phyloP scores from a whole-genome alignment of 306 rosid species.

The Quillaja saponaria region DNA sequence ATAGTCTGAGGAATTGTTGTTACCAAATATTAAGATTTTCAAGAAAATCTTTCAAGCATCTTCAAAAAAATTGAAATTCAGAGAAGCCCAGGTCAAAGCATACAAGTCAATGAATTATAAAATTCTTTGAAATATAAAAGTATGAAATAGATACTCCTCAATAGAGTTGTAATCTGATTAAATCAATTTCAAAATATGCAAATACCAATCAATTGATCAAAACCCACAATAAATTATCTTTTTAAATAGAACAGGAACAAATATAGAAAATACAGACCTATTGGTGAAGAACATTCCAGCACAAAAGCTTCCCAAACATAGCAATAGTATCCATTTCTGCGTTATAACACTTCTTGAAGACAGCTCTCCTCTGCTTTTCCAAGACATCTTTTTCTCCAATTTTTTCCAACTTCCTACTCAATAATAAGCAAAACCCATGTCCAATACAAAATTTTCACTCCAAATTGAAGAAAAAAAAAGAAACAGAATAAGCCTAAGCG shows the following conservation, averaged over 20 bases:
- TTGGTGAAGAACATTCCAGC: slow-evolving; percentile 86
- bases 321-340: slow-evolving; percentile 71
- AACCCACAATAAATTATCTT: neutral
- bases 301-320: slow-evolving; percentile 83
- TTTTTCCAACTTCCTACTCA: slow-evolving; percentile 7
- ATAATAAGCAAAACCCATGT: slow-evolving; percentile 37
- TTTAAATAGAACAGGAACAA: neutral
- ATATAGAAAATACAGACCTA: slow-evolving; percentile 47
- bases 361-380: slow-evolving; percentile 75
- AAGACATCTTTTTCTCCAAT: slow-evolving; percentile 50
- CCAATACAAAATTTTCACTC: slow-evolving; percentile 12
- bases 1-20: slow-evolving; percentile 10
- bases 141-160: neutral
- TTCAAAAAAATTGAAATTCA: slow-evolving; percentile 9
- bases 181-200: slow-evolving; percentile 5
- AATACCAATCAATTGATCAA: neutral
- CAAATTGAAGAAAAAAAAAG: slow-evolving; percentile 25
- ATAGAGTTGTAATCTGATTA: too few relatives aligned
- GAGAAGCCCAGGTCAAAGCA: slow-evolving; percentile 6
- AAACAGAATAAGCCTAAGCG: slow-evolving; percentile 22
- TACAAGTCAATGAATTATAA: slow-evolving; percentile 9
- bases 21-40: neutral
- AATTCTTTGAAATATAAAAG: neutral
- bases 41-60: neutral
- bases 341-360: slow-evolving; percentile 59